Base-by-base conservation (phyloP, 495 filamentous ascomycete genomes). In the Neurospora tetraspora region DNA sequence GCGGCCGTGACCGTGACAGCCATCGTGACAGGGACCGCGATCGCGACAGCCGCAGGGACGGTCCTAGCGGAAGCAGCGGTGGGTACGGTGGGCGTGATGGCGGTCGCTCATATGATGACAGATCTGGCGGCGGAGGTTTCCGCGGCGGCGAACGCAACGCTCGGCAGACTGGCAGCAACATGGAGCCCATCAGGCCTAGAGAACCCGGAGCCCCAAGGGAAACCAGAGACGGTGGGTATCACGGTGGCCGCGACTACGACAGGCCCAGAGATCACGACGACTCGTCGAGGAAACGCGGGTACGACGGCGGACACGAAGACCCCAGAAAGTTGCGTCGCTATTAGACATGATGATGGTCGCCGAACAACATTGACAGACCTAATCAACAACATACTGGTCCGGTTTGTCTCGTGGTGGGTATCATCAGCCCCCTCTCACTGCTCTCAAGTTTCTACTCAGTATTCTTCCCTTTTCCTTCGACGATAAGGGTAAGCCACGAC, bases 311-410 rank as follows among this genome's bases (percentile, higher is more conserved):
- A 74, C 90, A 93, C 79, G 92, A 95, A 76, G 92, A 96, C 80
- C 89, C 91, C 43, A 88, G 93, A 71, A 91, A 90, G 78, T 87
- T 93, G 77, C 88, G 92, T 81, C 90, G 92, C 77, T 94, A 94
- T 84, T 94, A 79, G 53, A 61, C 53, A 61, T 61, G 53, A 18
- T 42, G 40, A 27, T 61, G 53, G 23, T 31, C 23, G 53, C 23
- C 23, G 14, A 31, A 81, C 73, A 77, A 72, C 74, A 77, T 73
- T 59, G 42, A 73, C 65, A 75, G 71, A 72, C 71, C 76, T 76
- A 73, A 78, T 76, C 72, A 77, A 76, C 76, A 74, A 73, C 71
- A 59, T 68, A 14, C 36, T 18, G 69, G 36, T n/a, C n/a, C 53
- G 20, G 34, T n/a, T 72, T 70, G 74, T 77, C 76, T 80, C 78